Conservation (phyloP, 306 rosid genomes). For the Heteromeles arbutifolia region DNA sequence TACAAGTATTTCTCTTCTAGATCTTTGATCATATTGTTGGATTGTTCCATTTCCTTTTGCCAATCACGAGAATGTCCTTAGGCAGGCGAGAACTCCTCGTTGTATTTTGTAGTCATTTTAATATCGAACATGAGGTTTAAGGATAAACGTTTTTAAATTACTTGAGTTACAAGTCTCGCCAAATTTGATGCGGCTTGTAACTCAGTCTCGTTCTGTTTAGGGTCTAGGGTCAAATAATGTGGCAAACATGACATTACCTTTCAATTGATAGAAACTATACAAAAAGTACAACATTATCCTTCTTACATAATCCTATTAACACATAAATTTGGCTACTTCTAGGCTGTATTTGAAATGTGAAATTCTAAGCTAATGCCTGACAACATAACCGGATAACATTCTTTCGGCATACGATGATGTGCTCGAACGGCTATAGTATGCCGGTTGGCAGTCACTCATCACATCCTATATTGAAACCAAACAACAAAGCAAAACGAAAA, state of each 20-base stretch:
- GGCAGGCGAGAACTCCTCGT: too few species aligned
- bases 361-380: neutral
- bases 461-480: conserved; percentile 27
- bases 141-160: too few species aligned
- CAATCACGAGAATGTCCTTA: too few species aligned
- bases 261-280: neutral
- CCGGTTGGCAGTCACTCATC: conserved; percentile 13
- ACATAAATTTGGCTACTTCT: neutral
- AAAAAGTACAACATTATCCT: neutral
- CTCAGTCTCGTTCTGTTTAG: too few species aligned
- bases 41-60: too few species aligned
- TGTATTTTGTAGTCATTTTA: too few species aligned
- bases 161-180: too few species aligned
- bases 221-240: too few species aligned
- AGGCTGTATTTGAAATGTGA: neutral
- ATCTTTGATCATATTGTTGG: too few species aligned
- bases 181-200: too few species aligned
- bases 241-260: too few species aligned
- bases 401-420: conserved; percentile 15
- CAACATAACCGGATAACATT: neutral
- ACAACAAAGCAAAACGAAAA: neutral
- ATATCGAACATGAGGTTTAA: too few species aligned
- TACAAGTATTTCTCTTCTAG: neutral
- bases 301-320: neutral
- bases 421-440: conserved; percentile 33